phyloP scores from a whole-genome alignment of 2,329 filamentous ascomycete species.

The Beauveria brongniartii region DNA sequence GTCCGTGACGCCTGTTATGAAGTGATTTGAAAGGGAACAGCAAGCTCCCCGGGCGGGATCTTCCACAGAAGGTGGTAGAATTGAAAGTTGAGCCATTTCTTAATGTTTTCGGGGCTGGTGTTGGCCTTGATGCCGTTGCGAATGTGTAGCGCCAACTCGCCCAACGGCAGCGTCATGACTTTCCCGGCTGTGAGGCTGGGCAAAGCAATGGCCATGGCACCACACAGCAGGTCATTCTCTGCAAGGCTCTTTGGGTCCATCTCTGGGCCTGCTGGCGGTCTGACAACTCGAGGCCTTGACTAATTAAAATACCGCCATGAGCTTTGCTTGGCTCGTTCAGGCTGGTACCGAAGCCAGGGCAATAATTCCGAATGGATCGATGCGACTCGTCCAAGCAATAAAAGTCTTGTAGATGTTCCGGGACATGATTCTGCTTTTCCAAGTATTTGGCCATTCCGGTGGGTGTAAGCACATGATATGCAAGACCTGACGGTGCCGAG shows the following conservation, averaged over 20 bases:
- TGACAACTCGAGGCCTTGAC: not conserved
- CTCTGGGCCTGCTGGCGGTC: not conserved
- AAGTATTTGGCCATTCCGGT: not conserved
- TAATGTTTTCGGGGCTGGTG: not conserved
- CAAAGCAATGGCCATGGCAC: not conserved
- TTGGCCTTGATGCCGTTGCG: not conserved
- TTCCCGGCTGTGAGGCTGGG: not conserved
- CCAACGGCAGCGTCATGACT: not conserved
- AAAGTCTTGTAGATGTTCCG: not conserved
- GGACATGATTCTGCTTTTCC: not conserved
- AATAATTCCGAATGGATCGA: not conserved
- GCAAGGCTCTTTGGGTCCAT: not conserved
- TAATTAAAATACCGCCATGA: not conserved
- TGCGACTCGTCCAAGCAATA: not conserved
- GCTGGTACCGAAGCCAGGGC: not conserved
- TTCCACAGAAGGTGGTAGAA: not conserved
- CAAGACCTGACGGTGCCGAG: not conserved
- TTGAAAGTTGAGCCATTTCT: not conserved
- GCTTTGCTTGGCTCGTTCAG: not conserved
- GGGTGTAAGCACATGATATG: not conserved
- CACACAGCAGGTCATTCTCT: not conserved
- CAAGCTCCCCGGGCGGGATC: not conserved
- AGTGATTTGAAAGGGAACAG: not conserved
- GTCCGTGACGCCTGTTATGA: not conserved
- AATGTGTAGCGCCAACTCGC: constrained; percentile 1